A percentile compares a stretch with the other conserved stretches of the same genome.
phyloP scores from a whole-genome alignment of 257 asterid species.

The Nicotiana obtusifolia region DNA sequence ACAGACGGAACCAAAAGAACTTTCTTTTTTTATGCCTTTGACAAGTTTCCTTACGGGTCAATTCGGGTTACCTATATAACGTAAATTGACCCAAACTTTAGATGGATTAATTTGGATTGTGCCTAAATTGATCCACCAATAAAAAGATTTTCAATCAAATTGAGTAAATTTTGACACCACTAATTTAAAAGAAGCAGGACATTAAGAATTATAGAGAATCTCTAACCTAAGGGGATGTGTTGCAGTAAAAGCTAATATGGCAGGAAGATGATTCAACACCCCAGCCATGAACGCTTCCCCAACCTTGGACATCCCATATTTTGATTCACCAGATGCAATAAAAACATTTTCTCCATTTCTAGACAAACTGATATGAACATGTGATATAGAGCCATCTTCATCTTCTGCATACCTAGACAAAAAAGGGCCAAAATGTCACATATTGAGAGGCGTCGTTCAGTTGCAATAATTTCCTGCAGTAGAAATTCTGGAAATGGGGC shows the following conservation, averaged over 20 bases:
- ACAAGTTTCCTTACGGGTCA: background rate
- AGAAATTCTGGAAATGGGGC: background rate
- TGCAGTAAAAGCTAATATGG: slow-evolving; percentile 84
- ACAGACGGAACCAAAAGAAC: background rate
- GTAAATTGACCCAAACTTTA: background rate
- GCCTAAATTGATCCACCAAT: background rate
- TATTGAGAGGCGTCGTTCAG: background rate
- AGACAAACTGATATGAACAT: slow-evolving; percentile 79
- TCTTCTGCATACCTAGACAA: slow-evolving; percentile 53
- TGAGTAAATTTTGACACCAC: background rate
- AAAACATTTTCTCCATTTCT: slow-evolving; percentile 68
- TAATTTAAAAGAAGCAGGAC: slow-evolving; percentile 5
- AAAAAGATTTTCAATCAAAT: background rate
- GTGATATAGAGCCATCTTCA: slow-evolving; percentile 89
- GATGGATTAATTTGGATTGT: background rate
- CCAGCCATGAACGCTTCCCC: slow-evolving; percentile 99
- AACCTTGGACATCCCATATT: slow-evolving; percentile 63
- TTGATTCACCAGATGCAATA: slow-evolving; percentile 42
- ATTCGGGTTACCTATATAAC: background rate
- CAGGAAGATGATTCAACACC: slow-evolving; percentile 80
- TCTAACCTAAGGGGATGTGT: slow-evolving; percentile 78
- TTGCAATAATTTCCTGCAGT: background rate
- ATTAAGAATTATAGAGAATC: background rate
- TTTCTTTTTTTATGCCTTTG: background rate
- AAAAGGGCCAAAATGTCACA: slow-evolving; percentile 1